phyloP scores from a whole-genome alignment of 1,139 yeast genomes.

The Debaryomyces udenii region DNA sequence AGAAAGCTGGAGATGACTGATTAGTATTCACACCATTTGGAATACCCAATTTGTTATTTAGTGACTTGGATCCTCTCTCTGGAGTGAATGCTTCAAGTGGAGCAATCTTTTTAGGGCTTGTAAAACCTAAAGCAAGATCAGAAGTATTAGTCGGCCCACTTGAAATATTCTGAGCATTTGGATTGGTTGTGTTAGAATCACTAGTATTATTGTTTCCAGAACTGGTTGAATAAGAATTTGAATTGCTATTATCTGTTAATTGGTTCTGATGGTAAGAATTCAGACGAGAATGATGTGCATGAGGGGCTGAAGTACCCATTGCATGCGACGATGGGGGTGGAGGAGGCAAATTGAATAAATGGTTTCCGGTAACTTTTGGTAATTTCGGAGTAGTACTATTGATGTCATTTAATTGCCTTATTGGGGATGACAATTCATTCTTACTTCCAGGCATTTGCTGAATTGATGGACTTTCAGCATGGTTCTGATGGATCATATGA shows the following conservation, averaged over 20 bases:
- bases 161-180: slow-evolving; percentile 15
- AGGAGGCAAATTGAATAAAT: slow-evolving; percentile 40
- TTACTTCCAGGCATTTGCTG: slow-evolving; percentile 15
- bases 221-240: slow-evolving; percentile 16
- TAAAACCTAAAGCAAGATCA: slow-evolving; percentile 43
- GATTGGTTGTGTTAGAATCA: slow-evolving; percentile 20
- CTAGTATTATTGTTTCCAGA: slow-evolving; percentile 18
- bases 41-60: slow-evolving; percentile 20
- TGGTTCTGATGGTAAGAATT: slow-evolving; percentile 27
- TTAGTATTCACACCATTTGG: slow-evolving; percentile 33
- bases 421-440: slow-evolving; percentile 38
- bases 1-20: slow-evolving; percentile 71
- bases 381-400: slow-evolving; percentile 37
- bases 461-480: slow-evolving; percentile 10
- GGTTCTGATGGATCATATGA: slow-evolving; percentile 17
- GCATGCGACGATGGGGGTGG: slow-evolving; percentile 29
- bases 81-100: slow-evolving; percentile 85
- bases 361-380: slow-evolving; percentile 35
- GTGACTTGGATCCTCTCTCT: slow-evolving; percentile 63
- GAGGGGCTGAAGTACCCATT: slow-evolving; percentile 20
- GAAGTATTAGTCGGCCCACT: slow-evolving; percentile 25
- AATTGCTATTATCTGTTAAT: slow-evolving; percentile 9
- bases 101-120: slow-evolving; percentile 58
- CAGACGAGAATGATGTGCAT: slow-evolving; percentile 31
- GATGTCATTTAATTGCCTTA: slow-evolving; percentile 30